These are phyloP conservation scores for Schwanniomyces yamadae DNA, from an alignment of 805 yeast genomes.

Conservation along the genomic window DNA sequence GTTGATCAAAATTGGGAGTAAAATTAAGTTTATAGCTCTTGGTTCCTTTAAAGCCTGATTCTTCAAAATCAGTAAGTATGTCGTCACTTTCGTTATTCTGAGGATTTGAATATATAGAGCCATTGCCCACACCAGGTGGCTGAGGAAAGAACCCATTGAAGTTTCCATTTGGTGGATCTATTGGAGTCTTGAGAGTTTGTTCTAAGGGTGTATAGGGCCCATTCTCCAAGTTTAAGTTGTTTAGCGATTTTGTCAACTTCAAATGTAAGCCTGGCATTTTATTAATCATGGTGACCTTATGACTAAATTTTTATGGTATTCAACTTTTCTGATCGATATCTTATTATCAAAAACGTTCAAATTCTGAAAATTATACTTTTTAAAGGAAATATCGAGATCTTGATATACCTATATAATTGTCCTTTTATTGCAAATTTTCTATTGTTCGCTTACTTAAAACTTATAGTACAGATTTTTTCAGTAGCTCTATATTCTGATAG, in stretches of 20 bases:
- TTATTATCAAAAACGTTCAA: too few relatives aligned
- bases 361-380: too few relatives aligned
- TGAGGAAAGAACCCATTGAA: conserved; percentile 3
- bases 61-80: conserved; percentile 41
- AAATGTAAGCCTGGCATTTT: conserved; percentile 33
- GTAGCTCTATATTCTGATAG: too few relatives aligned
- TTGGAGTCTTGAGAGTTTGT: conserved; percentile 41
- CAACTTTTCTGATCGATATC: too few relatives aligned
- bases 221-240: conserved; percentile 19
- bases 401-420: too few relatives aligned
- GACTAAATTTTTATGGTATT: too few relatives aligned
- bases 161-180: conserved; percentile 19
- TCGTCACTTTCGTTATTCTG: conserved; percentile 42
- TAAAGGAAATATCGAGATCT: too few relatives aligned
- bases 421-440: too few relatives aligned
- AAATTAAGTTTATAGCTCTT: conserved; percentile 34
- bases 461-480: too few relatives aligned
- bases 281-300: conserved; percentile 20
- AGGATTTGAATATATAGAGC: conserved; percentile 28
- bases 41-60: conserved; percentile 21
- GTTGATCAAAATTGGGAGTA: conserved; percentile 36
- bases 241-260: conserved; percentile 32
- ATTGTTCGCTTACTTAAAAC: too few relatives aligned
- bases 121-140: neutral
- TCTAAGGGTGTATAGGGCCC: conserved; percentile 47